Evolutionary conservation across 2,329 filamentous ascomycete species (phyloP).

Genomic region (Botrytis porri): DNA sequence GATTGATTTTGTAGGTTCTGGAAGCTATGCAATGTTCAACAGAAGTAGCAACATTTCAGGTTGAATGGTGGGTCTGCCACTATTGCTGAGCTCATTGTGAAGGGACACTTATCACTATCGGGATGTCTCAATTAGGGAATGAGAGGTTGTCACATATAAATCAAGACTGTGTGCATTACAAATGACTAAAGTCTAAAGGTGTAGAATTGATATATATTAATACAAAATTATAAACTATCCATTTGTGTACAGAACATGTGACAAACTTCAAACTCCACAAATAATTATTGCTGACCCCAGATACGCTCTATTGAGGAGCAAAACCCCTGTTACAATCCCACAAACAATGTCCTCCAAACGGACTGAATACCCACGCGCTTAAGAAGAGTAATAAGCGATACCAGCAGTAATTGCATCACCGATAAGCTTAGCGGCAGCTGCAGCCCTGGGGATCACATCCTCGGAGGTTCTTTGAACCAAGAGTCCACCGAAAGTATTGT

Average conservation of each 20-base stretch:
- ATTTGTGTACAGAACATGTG: background rate
- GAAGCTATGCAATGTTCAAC: background rate
- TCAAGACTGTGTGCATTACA: background rate
- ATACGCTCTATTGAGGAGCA: background rate
- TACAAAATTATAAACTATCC: background rate
- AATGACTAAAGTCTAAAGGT: background rate
- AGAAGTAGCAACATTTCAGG: background rate
- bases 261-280: background rate
- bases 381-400: background rate
- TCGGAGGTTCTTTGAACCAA: background rate
- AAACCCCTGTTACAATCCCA: background rate
- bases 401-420: background rate
- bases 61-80: too few species aligned
- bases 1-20: background rate
- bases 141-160: background rate
- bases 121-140: background rate
- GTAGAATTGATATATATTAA: background rate
- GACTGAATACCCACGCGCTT: background rate
- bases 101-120: background rate
- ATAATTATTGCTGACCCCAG: background rate
- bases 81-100: background rate
- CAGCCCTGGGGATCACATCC: background rate
- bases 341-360: background rate
- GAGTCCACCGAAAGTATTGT: background rate
- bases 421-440: background rate